Percentiles rank a stretch among this genome's conserved stretches.
phyloP scores from a whole-genome alignment of 1,284 basidiomycete species.

The Rhodofomes roseus region DNA sequence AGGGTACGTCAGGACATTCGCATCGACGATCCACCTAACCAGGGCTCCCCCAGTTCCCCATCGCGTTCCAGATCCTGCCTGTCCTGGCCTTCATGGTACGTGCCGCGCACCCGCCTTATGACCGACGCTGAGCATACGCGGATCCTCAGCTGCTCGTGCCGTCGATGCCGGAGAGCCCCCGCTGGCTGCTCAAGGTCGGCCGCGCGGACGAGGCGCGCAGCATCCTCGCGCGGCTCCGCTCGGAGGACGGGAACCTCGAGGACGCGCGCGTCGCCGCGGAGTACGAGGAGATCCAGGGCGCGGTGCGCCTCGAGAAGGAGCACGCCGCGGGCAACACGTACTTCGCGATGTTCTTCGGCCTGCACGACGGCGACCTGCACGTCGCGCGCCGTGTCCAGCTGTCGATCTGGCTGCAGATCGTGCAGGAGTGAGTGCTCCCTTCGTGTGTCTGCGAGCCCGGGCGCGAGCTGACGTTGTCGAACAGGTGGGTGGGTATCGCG shows the following conservation, averaged over 20 bases:
- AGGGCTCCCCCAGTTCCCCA: constrained; percentile 32
- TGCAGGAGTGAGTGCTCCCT: constrained; percentile 38
- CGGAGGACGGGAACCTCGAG: constrained; percentile 26
- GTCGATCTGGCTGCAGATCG: constrained; percentile 46
- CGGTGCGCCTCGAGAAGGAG: constrained; percentile 39
- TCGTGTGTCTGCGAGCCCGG: background rate
- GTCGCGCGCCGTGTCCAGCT: constrained; percentile 45
- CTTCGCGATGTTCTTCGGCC: constrained; percentile 46
- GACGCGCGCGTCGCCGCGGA: constrained; percentile 25
- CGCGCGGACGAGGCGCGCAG: constrained; percentile 41
- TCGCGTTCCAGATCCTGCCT: constrained; percentile 47
- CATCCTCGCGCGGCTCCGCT: constrained; percentile 35
- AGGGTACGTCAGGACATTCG: constrained; percentile 26
- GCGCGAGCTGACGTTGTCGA: background rate
- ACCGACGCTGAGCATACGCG: background rate
- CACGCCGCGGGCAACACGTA: constrained; percentile 41
- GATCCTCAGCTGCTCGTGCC: background rate
- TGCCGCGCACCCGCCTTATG: background rate
- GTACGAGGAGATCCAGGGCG: constrained; percentile 40
- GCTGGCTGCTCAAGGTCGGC: constrained; percentile 53
- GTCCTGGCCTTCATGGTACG: constrained; percentile 40
- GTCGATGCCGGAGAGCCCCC: constrained; percentile 44
- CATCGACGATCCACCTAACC: background rate
- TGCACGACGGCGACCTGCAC: constrained; percentile 39
- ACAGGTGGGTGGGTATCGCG: constrained; percentile 46